These are phyloP conservation scores for Cadophora sp. DNA, from an alignment of 2,329 filamentous ascomycete species.

Conservation along the genomic window DNA sequence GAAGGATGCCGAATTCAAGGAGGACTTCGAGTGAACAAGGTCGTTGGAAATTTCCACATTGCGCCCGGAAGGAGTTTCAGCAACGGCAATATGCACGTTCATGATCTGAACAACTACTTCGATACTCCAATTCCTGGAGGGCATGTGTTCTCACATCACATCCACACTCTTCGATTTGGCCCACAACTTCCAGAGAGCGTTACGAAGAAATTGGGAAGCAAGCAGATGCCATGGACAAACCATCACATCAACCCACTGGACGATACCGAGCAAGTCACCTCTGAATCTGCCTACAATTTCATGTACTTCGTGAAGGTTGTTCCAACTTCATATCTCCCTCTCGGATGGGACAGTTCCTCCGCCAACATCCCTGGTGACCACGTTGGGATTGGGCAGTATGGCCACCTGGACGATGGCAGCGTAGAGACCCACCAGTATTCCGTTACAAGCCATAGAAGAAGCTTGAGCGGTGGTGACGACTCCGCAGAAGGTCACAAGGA, in stretches of 20 bases:
- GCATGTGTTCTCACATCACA: constrained; percentile 88
- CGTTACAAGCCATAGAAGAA: constrained; percentile 95
- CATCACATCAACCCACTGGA: constrained; percentile 95
- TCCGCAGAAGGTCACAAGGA: constrained; percentile 89
- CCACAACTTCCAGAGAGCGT: constrained; percentile 83
- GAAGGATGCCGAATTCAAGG: constrained; percentile 97
- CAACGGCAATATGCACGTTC: constrained; percentile 95
- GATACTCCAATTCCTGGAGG: constrained; percentile 69
- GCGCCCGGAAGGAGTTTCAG: constrained; percentile 96
- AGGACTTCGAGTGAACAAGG: constrained; percentile 93
- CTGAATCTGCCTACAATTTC: constrained; percentile 88
- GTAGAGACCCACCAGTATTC: constrained; percentile 99
- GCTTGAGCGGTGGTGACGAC: constrained; percentile 82
- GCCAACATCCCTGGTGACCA: constrained; percentile 51
- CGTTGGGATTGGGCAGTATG: constrained; percentile 71
- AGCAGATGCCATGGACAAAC: constrained; percentile 75
- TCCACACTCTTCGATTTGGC: constrained; percentile 91
- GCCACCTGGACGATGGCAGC: constrained; percentile 73
- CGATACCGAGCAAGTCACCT: constrained; percentile 74
- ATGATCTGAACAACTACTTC: constrained; percentile 96
- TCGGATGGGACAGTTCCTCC: constrained; percentile 74
- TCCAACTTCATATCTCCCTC: constrained; percentile 89
- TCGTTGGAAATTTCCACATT: constrained; percentile 98
- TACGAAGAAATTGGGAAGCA: constrained; percentile 62
- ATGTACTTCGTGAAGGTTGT: constrained; percentile 99